phyloP scores from a whole-genome alignment of 148 eudicot species.

The Chenopodium suecicum region DNA sequence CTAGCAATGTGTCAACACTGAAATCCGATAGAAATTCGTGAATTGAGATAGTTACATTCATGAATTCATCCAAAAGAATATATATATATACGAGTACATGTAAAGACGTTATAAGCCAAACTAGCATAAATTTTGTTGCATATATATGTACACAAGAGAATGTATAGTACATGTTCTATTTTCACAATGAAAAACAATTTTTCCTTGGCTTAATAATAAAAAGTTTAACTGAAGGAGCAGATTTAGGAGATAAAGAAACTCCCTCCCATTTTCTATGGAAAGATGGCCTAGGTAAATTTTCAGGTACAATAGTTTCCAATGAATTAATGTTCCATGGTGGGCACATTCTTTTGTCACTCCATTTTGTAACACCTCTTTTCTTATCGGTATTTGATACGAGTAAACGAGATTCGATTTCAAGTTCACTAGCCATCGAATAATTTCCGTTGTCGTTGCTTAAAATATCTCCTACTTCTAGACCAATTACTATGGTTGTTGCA shows the following conservation, averaged over 20 bases:
- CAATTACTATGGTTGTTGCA: constrained; percentile 49
- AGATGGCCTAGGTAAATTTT: constrained; percentile 75
- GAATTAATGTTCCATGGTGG: constrained; percentile 71
- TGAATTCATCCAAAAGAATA: too few relatives aligned
- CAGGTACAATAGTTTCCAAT: constrained; percentile 80
- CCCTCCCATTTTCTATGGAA: constrained; percentile 62
- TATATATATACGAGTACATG: too few relatives aligned
- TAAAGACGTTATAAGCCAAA: neutral
- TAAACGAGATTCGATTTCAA: constrained; percentile 11
- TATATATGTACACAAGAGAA: neutral
- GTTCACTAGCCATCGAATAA: constrained; percentile 24
- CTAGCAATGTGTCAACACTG: too few relatives aligned
- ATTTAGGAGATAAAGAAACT: constrained; percentile 27
- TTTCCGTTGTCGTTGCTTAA: neutral
- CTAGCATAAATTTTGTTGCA: neutral
- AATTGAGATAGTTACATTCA: too few relatives aligned
- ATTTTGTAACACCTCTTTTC: constrained; percentile 27
- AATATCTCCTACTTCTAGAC: constrained; percentile 35
- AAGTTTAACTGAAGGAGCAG: constrained; percentile 37
- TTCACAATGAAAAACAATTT: constrained; percentile 34
- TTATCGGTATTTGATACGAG: neutral
- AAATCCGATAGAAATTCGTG: too few relatives aligned
- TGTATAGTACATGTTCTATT: neutral
- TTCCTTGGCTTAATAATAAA: constrained; percentile 6
- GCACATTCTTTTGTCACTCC: constrained; percentile 75